Conservation (phyloP, 352 stramenopile species). For the Phytophthora multivora region DNA sequence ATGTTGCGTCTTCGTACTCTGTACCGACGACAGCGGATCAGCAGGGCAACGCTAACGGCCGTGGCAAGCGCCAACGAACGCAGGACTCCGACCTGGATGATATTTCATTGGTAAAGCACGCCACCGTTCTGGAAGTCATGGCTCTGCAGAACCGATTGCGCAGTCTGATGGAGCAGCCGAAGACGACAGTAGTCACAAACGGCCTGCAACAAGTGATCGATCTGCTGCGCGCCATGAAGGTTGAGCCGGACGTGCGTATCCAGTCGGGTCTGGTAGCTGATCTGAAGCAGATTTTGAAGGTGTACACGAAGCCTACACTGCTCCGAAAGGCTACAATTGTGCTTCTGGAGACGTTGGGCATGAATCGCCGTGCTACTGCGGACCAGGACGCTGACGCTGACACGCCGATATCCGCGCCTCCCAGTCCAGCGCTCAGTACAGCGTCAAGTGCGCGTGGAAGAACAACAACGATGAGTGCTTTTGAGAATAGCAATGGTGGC, state of each 20-base stretch:
- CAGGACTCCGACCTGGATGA: conserved; percentile 74
- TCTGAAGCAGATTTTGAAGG: conserved; percentile 78
- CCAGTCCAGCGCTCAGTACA: conserved; percentile 36
- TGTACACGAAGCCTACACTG: conserved; percentile 80
- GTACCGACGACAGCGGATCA: conserved; percentile 56
- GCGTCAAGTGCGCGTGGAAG: conserved; percentile 34
- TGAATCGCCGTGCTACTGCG: conserved; percentile 55
- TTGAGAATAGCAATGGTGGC: conserved; percentile 17
- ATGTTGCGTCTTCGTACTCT: conserved; percentile 56
- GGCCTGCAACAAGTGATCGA: conserved; percentile 80
- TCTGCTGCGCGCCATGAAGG: conserved; percentile 77
- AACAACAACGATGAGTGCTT: conserved; percentile 14
- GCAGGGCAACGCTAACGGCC: conserved; percentile 16
- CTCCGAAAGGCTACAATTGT: conserved; percentile 73
- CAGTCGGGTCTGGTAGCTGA: conserved; percentile 74
- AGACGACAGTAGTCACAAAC: conserved; percentile 64
- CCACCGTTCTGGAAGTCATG: conserved; percentile 60
- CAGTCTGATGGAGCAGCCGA: conserved; percentile 59
- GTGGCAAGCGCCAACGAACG: conserved; percentile 61
- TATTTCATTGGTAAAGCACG: conserved; percentile 67
- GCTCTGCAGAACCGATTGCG: conserved; percentile 76
- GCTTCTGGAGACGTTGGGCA: conserved; percentile 72
- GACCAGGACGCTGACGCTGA: conserved; percentile 59
- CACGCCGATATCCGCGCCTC: conserved; percentile 23
- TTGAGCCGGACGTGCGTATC: conserved; percentile 72